Conservation (phyloP, 1,139 yeast species). For the Blastobotrys apis region DNA sequence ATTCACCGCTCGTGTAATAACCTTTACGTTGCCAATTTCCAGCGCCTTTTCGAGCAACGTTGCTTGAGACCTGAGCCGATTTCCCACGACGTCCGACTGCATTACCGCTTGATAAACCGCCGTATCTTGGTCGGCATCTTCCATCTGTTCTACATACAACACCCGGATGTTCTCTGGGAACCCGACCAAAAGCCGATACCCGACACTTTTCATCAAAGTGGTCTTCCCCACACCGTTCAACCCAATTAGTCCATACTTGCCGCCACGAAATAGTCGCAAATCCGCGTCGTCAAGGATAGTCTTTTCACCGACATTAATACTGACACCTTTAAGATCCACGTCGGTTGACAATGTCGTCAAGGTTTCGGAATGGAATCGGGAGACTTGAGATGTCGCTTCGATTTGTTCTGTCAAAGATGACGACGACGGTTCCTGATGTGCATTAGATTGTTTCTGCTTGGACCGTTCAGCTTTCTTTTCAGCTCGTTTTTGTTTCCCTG, state of each 20-base stretch:
- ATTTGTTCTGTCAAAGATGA: neutral
- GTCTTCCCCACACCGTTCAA: conserved; percentile 99
- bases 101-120: conserved; percentile 6
- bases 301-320: conserved; percentile 10
- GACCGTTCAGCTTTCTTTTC: conserved; percentile 7
- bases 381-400: conserved; percentile 12
- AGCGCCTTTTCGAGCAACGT: conserved; percentile 2
- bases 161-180: conserved; percentile 12
- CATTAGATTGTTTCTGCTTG: neutral
- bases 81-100: conserved; percentile 5
- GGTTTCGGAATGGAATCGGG: conserved; percentile 15
- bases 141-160: conserved; percentile 15
- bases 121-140: conserved; percentile 1
- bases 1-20: conserved; percentile 1
- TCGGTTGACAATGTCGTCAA: conserved; percentile 12
- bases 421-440: neutral
- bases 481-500: conserved; percentile 5
- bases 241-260: conserved; percentile 76
- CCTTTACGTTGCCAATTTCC: neutral
- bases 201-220: conserved; percentile 65
- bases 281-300: conserved; percentile 8
- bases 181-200: conserved; percentile 8
- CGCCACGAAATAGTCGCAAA: conserved; percentile 10
- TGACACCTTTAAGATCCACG: conserved; percentile 12
- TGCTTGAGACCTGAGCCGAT: neutral